Percentiles rank a stretch among this genome's conserved stretches.
Conservation (phyloP, 208 protist genomes). For the Entamoeba dispar region DNA sequence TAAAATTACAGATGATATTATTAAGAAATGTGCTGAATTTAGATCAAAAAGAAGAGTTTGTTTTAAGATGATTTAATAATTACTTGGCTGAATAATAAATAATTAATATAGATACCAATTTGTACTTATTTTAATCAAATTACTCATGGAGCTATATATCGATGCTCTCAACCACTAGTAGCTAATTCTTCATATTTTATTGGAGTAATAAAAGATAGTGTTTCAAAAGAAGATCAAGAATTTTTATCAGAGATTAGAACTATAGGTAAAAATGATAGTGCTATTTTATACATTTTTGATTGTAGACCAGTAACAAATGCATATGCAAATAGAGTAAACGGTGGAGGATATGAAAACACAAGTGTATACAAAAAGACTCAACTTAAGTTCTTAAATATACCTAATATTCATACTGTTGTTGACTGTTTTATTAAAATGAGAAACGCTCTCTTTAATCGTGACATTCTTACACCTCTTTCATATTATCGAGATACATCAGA, state of each 20-base stretch:
- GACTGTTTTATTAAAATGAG: conserved; percentile 9
- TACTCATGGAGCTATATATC: neutral
- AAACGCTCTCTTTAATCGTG: neutral
- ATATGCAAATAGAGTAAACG: neutral
- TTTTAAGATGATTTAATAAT: neutral
- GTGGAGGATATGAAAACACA: neutral
- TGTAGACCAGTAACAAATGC: conserved; percentile 17
- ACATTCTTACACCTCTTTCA: neutral
- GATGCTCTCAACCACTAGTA: neutral
- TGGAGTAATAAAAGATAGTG: neutral
- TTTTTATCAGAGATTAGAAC: neutral
- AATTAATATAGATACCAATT: neutral
- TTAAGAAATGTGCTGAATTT: neutral
- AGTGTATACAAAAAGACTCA: neutral
- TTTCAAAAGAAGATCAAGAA: neutral
- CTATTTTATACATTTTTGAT: neutral
- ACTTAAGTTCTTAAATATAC: neutral
- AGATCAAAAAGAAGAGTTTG: neutral
- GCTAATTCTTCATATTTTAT: neutral
- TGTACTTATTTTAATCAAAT: neutral
- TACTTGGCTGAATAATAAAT: neutral
- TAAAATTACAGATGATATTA: neutral
- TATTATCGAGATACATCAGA: neutral
- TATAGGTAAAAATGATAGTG: neutral
- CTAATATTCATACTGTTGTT: conserved; percentile 45